Evolutionary conservation across 495 filamentous ascomycete species (phyloP).

Genomic region (Aspergillus cavernicola): DNA sequence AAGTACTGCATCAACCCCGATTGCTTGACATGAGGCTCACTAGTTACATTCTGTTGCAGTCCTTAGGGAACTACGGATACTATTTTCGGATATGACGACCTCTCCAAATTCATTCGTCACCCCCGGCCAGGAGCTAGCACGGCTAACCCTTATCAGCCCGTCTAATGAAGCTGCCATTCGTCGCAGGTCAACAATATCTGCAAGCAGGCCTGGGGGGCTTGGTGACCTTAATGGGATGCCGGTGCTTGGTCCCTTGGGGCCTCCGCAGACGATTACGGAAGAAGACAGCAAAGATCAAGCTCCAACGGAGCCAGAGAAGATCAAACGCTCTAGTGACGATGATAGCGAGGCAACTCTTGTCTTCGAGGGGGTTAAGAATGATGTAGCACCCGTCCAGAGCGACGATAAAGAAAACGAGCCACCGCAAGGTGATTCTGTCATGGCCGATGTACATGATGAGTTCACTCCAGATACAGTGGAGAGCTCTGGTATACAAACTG

Average conservation of each 20-base stretch:
- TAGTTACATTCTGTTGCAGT: constrained; percentile 42
- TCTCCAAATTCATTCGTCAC: constrained; percentile 49
- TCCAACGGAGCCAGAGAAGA: constrained; percentile 16
- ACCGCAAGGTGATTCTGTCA: constrained; percentile 19
- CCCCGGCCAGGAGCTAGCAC: constrained; percentile 76
- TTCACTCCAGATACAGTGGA: constrained; percentile 11
- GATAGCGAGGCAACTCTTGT: constrained; percentile 54
- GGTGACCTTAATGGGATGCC: constrained; percentile 52
- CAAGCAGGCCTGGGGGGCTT: constrained; percentile 34
- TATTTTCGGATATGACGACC: constrained; percentile 71
- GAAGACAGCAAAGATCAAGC: constrained; percentile 13
- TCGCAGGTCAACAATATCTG: constrained; percentile 50
- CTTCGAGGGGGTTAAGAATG: constrained; percentile 27
- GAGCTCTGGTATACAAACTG: background rate
- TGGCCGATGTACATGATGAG: constrained; percentile 15
- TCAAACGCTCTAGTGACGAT: constrained; percentile 26
- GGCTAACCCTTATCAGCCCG: constrained; percentile 68
- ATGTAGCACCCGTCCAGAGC: constrained; percentile 19
- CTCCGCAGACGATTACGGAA: constrained; percentile 31
- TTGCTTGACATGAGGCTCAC: constrained; percentile 3
- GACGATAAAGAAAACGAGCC: constrained; percentile 46
- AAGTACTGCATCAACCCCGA: constrained; percentile 28
- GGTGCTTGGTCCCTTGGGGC: constrained; percentile 48
- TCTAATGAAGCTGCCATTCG: constrained; percentile 56
- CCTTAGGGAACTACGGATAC: constrained; percentile 61